Percentiles rank a stretch among this genome's conserved stretches.
These are phyloP conservation scores for Fusarium gaditjirri DNA, from an alignment of 2,329 filamentous ascomycete genomes.

Conservation along the genomic window DNA sequence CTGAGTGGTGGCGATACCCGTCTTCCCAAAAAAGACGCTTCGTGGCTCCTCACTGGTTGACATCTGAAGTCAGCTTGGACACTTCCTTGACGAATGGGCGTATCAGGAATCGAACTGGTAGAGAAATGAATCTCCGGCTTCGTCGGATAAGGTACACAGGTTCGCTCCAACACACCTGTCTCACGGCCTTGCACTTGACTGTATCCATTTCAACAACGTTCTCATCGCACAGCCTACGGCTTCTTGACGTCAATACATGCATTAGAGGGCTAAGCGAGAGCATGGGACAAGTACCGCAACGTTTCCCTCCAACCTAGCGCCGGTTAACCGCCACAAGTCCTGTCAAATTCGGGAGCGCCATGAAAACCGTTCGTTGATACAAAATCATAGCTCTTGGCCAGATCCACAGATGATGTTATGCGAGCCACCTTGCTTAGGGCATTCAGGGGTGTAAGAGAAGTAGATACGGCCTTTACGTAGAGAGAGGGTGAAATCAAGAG, in stretches of 20 bases:
- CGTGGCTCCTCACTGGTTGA: constrained; percentile 38
- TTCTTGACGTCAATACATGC: constrained; percentile 15
- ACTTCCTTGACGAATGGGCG: constrained; percentile 29
- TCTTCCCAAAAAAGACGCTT: constrained; percentile 29
- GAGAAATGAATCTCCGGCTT: constrained; percentile 10
- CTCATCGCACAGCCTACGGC: not conserved
- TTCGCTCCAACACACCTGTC: constrained; percentile 1
- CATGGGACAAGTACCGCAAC: constrained; percentile 1
- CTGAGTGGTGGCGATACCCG: constrained; percentile 30
- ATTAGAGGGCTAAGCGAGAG: constrained; percentile 4
- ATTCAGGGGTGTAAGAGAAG: constrained; percentile 5
- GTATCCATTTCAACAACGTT: not conserved
- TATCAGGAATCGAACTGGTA: constrained; percentile 8
- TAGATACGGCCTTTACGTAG: not conserved
- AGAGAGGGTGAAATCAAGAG: not conserved
- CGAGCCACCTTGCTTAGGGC: constrained; percentile 14
- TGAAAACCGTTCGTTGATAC: constrained; percentile 14
- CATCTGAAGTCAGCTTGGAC: constrained; percentile 15
- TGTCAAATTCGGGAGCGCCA: constrained; percentile 6
- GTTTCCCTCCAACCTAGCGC: constrained; percentile 7
- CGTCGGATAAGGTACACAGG: constrained; percentile 9
- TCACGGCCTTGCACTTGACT: not conserved
- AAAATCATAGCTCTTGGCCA: constrained; percentile 20
- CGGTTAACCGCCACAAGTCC: constrained; percentile 6
- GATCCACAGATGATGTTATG: constrained; percentile 38